Percentiles rank a stretch among this genome's conserved stretches.
These are phyloP conservation scores for Exophiala sp. DNA, from an alignment of 2,329 filamentous ascomycete species.

Conservation along the genomic window DNA sequence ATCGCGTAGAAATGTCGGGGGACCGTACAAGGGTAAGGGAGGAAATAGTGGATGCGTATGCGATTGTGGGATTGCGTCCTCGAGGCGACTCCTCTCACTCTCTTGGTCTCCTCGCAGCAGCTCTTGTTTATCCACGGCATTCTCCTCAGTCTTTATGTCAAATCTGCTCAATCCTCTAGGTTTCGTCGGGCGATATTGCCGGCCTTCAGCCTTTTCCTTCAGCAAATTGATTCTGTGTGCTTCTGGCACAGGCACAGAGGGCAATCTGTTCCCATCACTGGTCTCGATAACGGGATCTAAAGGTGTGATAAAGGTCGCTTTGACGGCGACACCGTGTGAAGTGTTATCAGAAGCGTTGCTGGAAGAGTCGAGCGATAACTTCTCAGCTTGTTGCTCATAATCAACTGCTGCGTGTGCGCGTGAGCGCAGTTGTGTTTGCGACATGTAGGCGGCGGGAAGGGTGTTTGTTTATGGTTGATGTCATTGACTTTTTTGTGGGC, in stretches of 20 bases:
- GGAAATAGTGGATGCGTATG: constrained; percentile 80
- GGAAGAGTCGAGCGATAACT: constrained; percentile 28
- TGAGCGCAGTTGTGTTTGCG: constrained; percentile 19
- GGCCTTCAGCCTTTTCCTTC: constrained; percentile 26
- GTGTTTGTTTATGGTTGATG: constrained; percentile 1
- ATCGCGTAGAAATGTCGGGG: constrained; percentile 62
- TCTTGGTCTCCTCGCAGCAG: constrained; percentile 10
- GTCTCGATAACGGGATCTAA: constrained; percentile 70
- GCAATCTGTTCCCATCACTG: constrained; percentile 62
- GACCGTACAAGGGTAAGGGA: constrained; percentile 75
- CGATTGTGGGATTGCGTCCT: constrained; percentile 54
- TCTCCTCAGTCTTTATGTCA: constrained; percentile 7
- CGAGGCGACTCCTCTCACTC: constrained; percentile 20
- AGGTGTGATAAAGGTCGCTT: constrained; percentile 53
- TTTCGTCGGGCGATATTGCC: constrained; percentile 5
- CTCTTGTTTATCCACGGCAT: constrained; percentile 8
- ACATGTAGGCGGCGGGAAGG: constrained; percentile 11
- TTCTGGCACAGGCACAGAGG: constrained; percentile 66
- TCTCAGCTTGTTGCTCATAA: constrained; percentile 29
- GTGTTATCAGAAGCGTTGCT: constrained; percentile 3
- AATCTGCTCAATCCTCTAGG: constrained; percentile 20
- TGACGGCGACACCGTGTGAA: constrained; percentile 25
- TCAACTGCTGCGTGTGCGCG: constrained; percentile 21
- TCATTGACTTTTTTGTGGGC: constrained; percentile 1
- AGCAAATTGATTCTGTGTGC: constrained; percentile 63